Conservation (phyloP, 768 basidiomycete species). For the Suillus cothurnatus region DNA sequence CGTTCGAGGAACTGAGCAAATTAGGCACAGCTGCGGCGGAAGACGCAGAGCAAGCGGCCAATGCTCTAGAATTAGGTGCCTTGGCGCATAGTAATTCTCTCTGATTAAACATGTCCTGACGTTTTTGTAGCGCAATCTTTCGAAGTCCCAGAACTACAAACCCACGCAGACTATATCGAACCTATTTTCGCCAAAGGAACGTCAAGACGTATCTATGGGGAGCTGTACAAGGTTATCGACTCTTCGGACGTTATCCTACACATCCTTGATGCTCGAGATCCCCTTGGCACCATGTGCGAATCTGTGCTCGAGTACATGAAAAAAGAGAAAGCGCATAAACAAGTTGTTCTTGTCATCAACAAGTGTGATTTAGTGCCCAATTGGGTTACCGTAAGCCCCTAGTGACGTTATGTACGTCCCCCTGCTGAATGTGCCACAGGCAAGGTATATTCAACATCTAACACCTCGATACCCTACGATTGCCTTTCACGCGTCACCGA, state of each 20-base stretch:
- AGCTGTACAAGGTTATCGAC: constrained; percentile 99
- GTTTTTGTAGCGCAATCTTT: background rate
- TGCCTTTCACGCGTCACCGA: constrained; percentile 98
- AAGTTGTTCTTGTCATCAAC: constrained; percentile 94
- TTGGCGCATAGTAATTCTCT: constrained; percentile 24
- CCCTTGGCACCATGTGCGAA: constrained; percentile 92
- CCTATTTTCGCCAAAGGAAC: constrained; percentile 96
- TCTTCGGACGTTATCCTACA: constrained; percentile 97
- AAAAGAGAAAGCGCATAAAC: constrained; percentile 98
- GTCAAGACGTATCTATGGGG: constrained; percentile 93
- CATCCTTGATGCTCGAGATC: constrained; percentile 94
- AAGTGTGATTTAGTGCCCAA: constrained; percentile 98
- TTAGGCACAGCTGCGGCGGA: constrained; percentile 56
- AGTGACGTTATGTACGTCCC: background rate
- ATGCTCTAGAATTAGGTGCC: constrained; percentile 39
- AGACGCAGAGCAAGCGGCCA: constrained; percentile 49
- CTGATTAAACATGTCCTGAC: background rate
- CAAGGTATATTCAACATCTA: constrained; percentile 93
- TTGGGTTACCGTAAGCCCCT: constrained; percentile 88
- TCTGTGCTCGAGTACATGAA: constrained; percentile 90
- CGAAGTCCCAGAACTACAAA: constrained; percentile 34
- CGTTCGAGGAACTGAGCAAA: constrained; percentile 88
- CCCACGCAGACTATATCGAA: constrained; percentile 81
- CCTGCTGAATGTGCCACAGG: constrained; percentile 45
- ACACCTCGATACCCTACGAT: constrained; percentile 95